A percentile compares a stretch with the other conserved stretches of the same genome.
Evolutionary conservation across 257 asterid genomes (phyloP).

Genomic region (Solanum lycopersicoides): DNA sequence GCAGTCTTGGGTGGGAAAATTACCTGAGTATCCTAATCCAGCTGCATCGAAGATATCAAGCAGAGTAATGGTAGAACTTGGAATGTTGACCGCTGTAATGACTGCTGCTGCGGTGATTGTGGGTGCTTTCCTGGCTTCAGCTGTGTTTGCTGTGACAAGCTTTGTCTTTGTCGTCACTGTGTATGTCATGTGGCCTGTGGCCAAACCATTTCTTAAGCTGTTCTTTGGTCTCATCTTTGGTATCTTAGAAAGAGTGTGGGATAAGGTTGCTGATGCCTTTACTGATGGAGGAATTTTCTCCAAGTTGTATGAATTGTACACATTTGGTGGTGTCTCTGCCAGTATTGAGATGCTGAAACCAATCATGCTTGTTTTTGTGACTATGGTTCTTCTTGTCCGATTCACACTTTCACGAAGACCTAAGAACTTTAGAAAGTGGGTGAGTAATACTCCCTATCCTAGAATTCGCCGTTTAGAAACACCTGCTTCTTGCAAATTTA

Average conservation of each 20-base stretch:
- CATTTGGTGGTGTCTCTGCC: conserved; percentile 72
- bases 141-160: conserved; percentile 74
- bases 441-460: conserved; percentile 24
- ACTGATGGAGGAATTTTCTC: conserved; percentile 61
- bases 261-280: conserved; percentile 50
- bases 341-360: conserved; percentile 71
- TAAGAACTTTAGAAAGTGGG: conserved; percentile 93
- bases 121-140: conserved; percentile 88
- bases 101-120: conserved; percentile 73
- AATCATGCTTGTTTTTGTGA: conserved; percentile 53
- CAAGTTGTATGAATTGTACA: conserved; percentile 55
- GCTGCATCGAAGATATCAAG: conserved; percentile 87
- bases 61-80: conserved; percentile 87
- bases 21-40: conserved; percentile 81
- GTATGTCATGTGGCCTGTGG: conserved; percentile 75
- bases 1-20: conserved; percentile 80
- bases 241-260: conserved; percentile 55
- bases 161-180: conserved; percentile 46
- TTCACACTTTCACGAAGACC: conserved; percentile 95
- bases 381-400: conserved; percentile 85
- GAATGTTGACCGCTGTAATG: conserved; percentile 70
- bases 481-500: conserved; percentile 1
- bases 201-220: conserved; percentile 70
- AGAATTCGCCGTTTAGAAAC: not conserved
- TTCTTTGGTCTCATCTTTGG: conserved; percentile 48